Evolutionary conservation across 2,329 filamentous ascomycete species (phyloP).

Genomic region (Colletotrichum brevisporum): DNA sequence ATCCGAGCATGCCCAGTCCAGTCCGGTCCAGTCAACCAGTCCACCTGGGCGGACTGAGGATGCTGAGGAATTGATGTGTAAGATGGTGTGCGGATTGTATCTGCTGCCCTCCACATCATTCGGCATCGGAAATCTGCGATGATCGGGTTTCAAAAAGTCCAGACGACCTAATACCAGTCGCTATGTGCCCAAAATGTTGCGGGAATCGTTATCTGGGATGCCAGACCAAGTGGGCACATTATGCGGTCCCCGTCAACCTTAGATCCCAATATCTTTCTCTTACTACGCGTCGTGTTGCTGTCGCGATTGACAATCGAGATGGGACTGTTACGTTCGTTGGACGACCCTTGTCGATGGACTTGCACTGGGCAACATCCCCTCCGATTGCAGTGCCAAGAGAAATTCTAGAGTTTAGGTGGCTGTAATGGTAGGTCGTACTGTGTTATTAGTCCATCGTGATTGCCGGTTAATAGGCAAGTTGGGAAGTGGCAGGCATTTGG

Average conservation of each 20-base stretch:
- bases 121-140: constrained; percentile 37
- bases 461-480: no score
- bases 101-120: constrained; percentile 22
- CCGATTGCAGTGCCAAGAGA: no score
- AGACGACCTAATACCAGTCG: constrained; percentile 18
- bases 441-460: no score
- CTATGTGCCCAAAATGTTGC: background rate
- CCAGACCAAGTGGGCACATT: background rate
- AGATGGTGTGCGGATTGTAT: background rate
- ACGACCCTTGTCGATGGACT: no score
- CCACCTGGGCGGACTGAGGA: constrained; percentile 7
- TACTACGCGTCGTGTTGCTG: background rate
- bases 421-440: no score
- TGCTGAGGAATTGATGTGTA: constrained; percentile 36
- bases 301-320: background rate
- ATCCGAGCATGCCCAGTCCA: constrained; percentile 22
- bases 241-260: background rate
- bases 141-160: constrained; percentile 35
- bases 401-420: no score
- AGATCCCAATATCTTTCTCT: background rate
- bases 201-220: background rate
- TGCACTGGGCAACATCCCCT: no score
- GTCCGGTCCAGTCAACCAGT: no score
- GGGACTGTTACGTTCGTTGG: constrained; percentile 3
- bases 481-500: no score